phyloP scores from a whole-genome alignment of 345 rosid species.

The Brassica rapa region DNA sequence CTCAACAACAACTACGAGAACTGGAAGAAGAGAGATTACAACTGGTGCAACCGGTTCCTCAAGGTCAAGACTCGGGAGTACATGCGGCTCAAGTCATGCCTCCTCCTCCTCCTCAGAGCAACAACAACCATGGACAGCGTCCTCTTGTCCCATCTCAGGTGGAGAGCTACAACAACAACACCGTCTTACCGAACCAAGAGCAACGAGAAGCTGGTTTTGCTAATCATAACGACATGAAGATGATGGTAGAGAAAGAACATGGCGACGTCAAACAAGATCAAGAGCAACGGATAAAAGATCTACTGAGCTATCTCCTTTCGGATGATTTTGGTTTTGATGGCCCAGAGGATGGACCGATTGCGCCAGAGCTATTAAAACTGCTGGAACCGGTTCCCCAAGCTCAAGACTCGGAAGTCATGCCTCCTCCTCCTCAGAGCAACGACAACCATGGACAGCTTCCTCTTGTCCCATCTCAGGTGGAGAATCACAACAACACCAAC shows the following conservation, averaged over 20 bases:
- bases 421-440: background rate
- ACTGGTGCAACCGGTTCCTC: background rate
- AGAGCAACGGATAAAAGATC: no score
- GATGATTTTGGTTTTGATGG: no score
- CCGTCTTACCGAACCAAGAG: background rate
- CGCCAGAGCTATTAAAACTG: no score
- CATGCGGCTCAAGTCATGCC: background rate
- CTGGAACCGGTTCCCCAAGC: no score
- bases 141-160: background rate
- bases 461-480: no score
- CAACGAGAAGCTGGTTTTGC: background rate
- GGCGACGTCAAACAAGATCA: no score
- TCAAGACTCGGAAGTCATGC: no score
- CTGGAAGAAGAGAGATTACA: background rate
- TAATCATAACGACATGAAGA: background rate
- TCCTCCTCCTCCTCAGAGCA: background rate
- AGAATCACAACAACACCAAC: background rate
- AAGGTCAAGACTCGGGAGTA: background rate
- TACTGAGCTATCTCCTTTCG: no score
- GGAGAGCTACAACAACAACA: background rate
- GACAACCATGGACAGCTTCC: no score
- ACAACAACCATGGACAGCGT: background rate
- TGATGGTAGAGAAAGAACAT: background rate
- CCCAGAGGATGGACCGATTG: no score
- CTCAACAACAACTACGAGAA: background rate